Evolutionary conservation across 345 rosid species (phyloP), one percentile per base, ranked within the genome.

Genomic region (Eucalyptus cladocalyx): DNA sequence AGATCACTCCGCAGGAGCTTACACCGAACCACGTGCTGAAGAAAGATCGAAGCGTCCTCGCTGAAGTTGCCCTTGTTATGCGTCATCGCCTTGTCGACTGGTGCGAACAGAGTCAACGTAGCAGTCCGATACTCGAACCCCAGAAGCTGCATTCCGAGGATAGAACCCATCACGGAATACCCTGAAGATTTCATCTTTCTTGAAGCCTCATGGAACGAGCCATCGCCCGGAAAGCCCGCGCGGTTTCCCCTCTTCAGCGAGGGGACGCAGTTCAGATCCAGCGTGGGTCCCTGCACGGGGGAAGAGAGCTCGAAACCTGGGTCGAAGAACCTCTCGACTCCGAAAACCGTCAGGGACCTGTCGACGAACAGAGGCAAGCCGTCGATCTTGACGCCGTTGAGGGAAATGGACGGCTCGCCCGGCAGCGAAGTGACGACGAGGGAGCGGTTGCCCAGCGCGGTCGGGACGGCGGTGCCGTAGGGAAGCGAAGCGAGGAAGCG

Each of bases 81-180:
- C 81, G 48, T 87, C 87, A 92, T 86, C 50, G 72, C 92, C 16
- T 88, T 88, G 80, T 94, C 95, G 26, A 51, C 72, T 21, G 94
- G 95, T 60, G 95, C 94, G 60, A 93, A 95, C 16, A 93, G n/a
- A 12, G 95, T 93, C 48, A 95, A 69, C 18, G 19, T 43, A 21
- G 87, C 88, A 72, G 58, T 90, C 72, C 91, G 89, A 54, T 89
- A 89, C 43, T 89, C 56, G 49, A 93, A 54, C 81, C 92, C 93
- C 42, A 91, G 80, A 87, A 95, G 86, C 88, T 93, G 94, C 92
- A 92, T 80, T 86, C 91, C 91, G 9, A 95, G 94, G 89, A 95
- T 89, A 7, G 95, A 91, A 9, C 92, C 94, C 92, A 94, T 91
- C 11, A 92, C 42, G 21, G 93, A 91, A 89, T 89, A 92, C n/a